Evolutionary conservation across 108 stramenopile genomes (phyloP).

Genomic region (Cylindrotheca closterium): DNA sequence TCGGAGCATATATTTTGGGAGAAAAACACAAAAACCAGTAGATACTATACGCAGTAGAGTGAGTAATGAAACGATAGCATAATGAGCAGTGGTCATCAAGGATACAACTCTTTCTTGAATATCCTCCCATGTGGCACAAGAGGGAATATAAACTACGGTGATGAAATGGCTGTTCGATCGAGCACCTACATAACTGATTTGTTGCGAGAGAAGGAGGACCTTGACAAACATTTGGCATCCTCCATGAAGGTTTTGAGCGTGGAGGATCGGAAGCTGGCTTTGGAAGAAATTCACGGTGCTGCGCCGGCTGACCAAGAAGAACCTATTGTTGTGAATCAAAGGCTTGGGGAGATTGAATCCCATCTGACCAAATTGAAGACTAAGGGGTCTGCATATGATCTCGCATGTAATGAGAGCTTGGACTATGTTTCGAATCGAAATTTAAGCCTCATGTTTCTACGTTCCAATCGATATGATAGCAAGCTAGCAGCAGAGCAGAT

Average conservation of each 20-base stretch:
- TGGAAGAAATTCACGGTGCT: slow-evolving; percentile 2
- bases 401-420: slow-evolving; percentile 6
- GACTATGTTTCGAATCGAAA: slow-evolving; percentile 17
- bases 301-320: slow-evolving; percentile 5
- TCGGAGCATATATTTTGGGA: too few relatives aligned
- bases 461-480: slow-evolving; percentile 32
- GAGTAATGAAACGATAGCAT: too few relatives aligned
- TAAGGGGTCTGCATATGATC: slow-evolving; percentile 13
- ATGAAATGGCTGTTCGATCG: too few relatives aligned
- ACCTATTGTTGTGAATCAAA: slow-evolving; percentile 4
- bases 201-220: neutral
- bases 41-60: too few relatives aligned
- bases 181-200: neutral
- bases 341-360: slow-evolving; percentile 6
- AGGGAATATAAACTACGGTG: too few relatives aligned
- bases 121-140: neutral
- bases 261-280: slow-evolving; percentile 1
- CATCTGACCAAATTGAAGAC: neutral
- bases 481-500: slow-evolving; percentile 25
- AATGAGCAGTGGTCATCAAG: neutral
- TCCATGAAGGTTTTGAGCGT: neutral
- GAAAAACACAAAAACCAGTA: too few relatives aligned
- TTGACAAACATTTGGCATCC: neutral
- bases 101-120: neutral
- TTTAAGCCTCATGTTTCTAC: slow-evolving; percentile 47